Evolutionary conservation across 2,329 filamentous ascomycete species (phyloP).

Genomic region (Leptographium galeiforme): DNA sequence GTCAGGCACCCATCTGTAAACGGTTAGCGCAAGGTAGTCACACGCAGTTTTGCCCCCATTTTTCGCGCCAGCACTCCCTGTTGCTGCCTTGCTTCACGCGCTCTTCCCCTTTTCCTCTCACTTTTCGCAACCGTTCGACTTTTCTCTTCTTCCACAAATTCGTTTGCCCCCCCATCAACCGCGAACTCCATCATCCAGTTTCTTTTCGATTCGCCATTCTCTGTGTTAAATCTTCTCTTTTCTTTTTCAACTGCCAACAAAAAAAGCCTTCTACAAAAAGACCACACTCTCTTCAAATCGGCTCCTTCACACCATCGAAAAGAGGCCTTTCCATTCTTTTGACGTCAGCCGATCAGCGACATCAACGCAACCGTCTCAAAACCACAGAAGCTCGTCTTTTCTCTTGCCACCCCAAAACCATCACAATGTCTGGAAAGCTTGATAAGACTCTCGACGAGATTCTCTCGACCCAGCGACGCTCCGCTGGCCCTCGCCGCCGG

Average conservation of each 20-base stretch:
- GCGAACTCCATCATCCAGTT: neutral
- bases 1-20: neutral
- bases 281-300: neutral
- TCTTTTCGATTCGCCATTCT: neutral
- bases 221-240: neutral
- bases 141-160: neutral
- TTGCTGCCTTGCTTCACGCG: neutral
- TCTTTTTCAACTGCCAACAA: neutral
- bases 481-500: conserved; percentile 37
- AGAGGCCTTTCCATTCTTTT: neutral
- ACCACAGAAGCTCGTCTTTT: neutral
- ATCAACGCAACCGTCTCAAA: neutral
- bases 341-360: neutral
- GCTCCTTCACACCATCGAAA: neutral
- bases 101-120: neutral
- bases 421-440: conserved; percentile 82
- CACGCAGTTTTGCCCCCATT: neutral
- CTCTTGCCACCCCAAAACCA: neutral
- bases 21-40: neutral
- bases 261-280: neutral
- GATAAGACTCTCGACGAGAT: conserved; percentile 97
- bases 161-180: neutral
- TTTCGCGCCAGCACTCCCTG: neutral
- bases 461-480: conserved; percentile 60
- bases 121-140: neutral